Conservation (phyloP, 352 stramenopile genomes). For the Pythium phragmitis region DNA sequence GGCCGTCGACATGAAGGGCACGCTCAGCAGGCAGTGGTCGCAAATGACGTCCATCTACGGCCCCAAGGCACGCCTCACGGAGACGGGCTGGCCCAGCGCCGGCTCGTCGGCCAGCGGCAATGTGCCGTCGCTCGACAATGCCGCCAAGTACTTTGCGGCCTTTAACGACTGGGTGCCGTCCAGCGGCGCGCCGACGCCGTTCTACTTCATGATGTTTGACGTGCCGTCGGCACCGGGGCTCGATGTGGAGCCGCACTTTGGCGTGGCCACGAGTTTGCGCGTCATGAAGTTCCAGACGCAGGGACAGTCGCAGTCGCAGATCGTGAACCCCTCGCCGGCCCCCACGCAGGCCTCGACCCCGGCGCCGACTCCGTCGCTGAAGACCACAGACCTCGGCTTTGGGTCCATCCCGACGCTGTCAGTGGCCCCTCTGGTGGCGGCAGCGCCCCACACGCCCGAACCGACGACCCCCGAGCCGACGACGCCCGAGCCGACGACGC, state of each 20-base stretch:
- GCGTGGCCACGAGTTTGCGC: constrained; percentile 20
- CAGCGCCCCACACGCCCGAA: constrained; percentile 13
- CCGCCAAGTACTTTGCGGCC: constrained; percentile 46
- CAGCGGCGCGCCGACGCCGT: constrained; percentile 30
- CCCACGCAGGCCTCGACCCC: background rate
- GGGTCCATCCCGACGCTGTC: background rate
- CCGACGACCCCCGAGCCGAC: constrained; percentile 6
- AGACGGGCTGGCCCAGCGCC: constrained; percentile 29
- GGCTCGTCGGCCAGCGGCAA: constrained; percentile 31
- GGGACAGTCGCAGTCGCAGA: background rate
- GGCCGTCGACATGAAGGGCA: constrained; percentile 19
- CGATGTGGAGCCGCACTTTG: constrained; percentile 64
- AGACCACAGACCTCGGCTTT: background rate
- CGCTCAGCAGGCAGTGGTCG: constrained; percentile 27
- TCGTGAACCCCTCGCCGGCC: background rate
- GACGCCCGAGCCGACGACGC: constrained; percentile 1
- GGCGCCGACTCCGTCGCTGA: background rate
- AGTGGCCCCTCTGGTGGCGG: background rate
- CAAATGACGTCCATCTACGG: constrained; percentile 25
- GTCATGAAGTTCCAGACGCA: constrained; percentile 15
- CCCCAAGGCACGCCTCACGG: constrained; percentile 30
- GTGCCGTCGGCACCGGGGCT: constrained; percentile 27
- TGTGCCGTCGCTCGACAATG: constrained; percentile 31
- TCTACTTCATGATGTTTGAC: constrained; percentile 74
- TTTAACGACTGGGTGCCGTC: constrained; percentile 34